phyloP scores from a whole-genome alignment of 148 eudicot species.

The Cornus florida region DNA sequence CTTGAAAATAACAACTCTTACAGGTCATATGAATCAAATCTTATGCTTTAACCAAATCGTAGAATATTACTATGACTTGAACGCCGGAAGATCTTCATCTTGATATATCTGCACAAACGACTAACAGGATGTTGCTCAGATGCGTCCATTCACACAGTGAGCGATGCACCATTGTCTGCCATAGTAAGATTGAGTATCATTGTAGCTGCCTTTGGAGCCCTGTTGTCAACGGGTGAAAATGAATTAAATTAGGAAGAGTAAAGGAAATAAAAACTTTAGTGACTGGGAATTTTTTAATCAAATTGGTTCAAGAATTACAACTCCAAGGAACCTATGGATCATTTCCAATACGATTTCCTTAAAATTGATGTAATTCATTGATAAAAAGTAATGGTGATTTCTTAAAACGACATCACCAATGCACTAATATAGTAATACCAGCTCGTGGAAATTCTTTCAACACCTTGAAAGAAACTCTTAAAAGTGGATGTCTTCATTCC shows the following conservation, averaged over 20 bases:
- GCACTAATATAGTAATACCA: not conserved
- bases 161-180: slow-evolving; percentile 91
- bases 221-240: slow-evolving; percentile 26
- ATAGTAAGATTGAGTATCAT: slow-evolving; percentile 85
- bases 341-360: not conserved
- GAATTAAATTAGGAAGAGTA: not conserved
- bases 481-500: no score
- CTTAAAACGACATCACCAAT: not conserved
- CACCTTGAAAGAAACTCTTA: not conserved
- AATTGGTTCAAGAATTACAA: not conserved
- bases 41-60: not conserved
- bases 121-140: not conserved
- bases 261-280: not conserved
- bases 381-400: not conserved
- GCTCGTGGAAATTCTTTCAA: not conserved
- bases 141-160: slow-evolving; percentile 52
- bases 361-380: not conserved
- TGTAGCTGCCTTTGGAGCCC: slow-evolving; percentile 95
- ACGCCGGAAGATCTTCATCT: not conserved
- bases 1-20: not conserved
- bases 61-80: not conserved
- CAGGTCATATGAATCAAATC: not conserved
- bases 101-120: not conserved
- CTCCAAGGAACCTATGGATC: not conserved
- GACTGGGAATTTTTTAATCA: no score